These are phyloP conservation scores for Planoprotostelium fungivorum DNA, from an alignment of 78 protist species.

Conservation along the genomic window DNA sequence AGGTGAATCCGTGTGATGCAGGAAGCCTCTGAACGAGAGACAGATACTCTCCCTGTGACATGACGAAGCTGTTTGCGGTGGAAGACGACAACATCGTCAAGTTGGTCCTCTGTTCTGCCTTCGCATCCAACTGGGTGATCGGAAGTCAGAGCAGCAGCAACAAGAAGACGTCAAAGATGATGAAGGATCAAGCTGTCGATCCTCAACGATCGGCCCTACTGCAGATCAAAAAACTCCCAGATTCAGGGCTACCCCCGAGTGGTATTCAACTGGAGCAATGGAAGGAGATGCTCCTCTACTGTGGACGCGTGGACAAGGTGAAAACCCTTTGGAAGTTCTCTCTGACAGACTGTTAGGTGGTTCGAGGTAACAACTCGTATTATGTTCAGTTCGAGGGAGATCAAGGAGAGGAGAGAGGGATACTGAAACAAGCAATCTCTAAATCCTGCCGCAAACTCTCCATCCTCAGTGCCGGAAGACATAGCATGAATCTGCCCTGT, in stretches of 20 bases:
- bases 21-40: background rate
- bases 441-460: background rate
- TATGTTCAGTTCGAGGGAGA: background rate
- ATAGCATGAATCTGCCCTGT: too few species aligned
- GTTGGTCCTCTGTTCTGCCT: background rate
- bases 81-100: background rate
- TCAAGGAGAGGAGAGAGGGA: background rate
- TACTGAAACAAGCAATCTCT: background rate
- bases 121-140: background rate
- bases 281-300: background rate
- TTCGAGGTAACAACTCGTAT: background rate
- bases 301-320: background rate
- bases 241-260: too few species aligned
- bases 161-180: background rate
- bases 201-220: background rate
- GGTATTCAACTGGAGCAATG: background rate
- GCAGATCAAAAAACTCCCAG: too few species aligned
- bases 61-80: background rate
- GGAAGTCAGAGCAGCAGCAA: background rate
- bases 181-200: background rate
- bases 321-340: background rate
- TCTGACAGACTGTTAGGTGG: background rate
- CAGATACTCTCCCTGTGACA: background rate
- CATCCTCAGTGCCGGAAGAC: background rate
- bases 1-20: background rate